Evolutionary conservation across 768 basidiomycete genomes (phyloP), one percentile per base, ranked within the genome.

Genomic region (Podaxis carcinomalis): DNA sequence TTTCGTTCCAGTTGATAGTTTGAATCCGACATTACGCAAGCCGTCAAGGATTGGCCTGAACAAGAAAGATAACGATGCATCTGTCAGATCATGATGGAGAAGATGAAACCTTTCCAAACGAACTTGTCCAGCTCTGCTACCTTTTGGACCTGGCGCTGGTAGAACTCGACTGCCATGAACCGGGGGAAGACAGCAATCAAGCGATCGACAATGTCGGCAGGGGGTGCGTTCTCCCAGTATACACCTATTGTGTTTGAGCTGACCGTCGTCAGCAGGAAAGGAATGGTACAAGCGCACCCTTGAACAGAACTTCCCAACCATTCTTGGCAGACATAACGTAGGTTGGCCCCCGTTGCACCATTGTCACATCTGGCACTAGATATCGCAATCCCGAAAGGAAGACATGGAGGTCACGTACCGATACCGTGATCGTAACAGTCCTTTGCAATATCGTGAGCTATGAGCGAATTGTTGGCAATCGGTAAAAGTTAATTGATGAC

Each of bases 341-440:
- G 1, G 82, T 86, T 0, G 80, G 75, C 7, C 76, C 73, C 1
- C 84, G 75, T 67, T 85, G 84, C 56, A 75, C 70, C 73, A 80
- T 78, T 10, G 79, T 79, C 4, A 79, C 71, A 40, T 80, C 78
- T 78, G 40, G 5, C 28, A 44, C 16, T 28, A 74, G 69, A 53
- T 74, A 4, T 23, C 54, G n/a, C 13, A 4, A 13, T 25, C 78
- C 60, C 81, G 66, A 62, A 79, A 83, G 4, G 23, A 53, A 25
- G 19, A 36, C 36, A 49, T 32, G 32, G 7, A 54, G 6, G 23
- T 0, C 7, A 63, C 70, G n/a, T 51, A 73, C 74, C 74, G 28
- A 76, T 59, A 1, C 75, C 75, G 47, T 75, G 65, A 27, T 71
- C 56, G 37, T 68, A 68, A 37, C 74, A 76, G 60, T 80, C 77